Percentiles rank a stretch among this genome's conserved stretches.
These are phyloP conservation scores for Yamadazyma insecticola DNA, from an alignment of 805 yeast species.

Conservation along the genomic window DNA sequence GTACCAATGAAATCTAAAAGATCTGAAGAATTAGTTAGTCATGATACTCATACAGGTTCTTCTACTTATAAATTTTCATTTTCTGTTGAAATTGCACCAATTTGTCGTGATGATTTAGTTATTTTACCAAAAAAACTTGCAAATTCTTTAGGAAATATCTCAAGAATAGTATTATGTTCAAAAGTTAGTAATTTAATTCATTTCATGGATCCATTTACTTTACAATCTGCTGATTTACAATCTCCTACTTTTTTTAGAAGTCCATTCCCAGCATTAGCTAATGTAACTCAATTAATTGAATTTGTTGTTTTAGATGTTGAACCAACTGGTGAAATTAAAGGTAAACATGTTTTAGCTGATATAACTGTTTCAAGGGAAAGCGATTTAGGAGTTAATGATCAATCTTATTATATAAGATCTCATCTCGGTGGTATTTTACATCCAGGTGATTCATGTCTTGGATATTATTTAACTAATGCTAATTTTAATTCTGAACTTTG, in stretches of 20 bases:
- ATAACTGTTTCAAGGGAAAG: constrained; percentile 84
- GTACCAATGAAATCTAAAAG: constrained; percentile 79
- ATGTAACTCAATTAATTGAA: constrained; percentile 72
- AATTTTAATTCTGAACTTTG: constrained; percentile 86
- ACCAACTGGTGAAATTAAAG: constrained; percentile 75
- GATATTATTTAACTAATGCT: constrained; percentile 79
- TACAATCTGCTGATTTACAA: constrained; percentile 71
- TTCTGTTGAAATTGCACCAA: constrained; percentile 91
- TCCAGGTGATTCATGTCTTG: constrained; percentile 94
- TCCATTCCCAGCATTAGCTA: constrained; percentile 75
- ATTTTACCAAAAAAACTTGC: constrained; percentile 88
- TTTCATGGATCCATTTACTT: constrained; percentile 78
- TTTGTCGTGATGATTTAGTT: constrained; percentile 94
- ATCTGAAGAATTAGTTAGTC: constrained; percentile 87
- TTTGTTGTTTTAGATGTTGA: constrained; percentile 92
- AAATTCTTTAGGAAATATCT: constrained; percentile 72
- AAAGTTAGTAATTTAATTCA: constrained; percentile 80
- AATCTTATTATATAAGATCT: constrained; percentile 76
- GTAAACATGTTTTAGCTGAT: constrained; percentile 82
- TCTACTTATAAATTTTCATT: constrained; percentile 86
- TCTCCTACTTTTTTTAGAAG: constrained; percentile 75
- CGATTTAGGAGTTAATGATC: constrained; percentile 85
- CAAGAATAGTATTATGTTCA: constrained; percentile 79
- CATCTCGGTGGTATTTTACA: constrained; percentile 93
- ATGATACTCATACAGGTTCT: constrained; percentile 87